phyloP scores from a whole-genome alignment of 78 protist genomes.

The Guillardia theta region DNA sequence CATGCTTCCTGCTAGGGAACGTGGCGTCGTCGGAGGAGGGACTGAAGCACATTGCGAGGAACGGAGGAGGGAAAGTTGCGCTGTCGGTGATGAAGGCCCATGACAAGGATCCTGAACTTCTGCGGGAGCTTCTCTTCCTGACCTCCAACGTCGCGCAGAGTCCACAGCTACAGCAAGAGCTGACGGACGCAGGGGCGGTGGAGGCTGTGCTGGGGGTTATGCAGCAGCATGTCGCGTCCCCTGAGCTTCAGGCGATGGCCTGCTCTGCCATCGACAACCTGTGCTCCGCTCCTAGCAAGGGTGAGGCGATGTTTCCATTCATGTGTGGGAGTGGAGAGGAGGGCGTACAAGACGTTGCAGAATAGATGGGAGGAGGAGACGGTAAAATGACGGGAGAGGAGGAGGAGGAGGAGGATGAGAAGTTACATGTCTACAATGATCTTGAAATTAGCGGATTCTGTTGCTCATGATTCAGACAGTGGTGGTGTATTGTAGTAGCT shows the following conservation, averaged over 20 bases:
- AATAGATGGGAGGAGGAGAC: too few relatives aligned
- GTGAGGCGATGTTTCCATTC: too few relatives aligned
- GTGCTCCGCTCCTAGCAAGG: too few relatives aligned
- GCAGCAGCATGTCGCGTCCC: background rate
- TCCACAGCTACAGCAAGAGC: background rate
- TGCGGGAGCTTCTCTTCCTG: slow-evolving; percentile 36
- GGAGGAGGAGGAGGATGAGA: too few relatives aligned
- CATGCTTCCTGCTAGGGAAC: slow-evolving; percentile 32
- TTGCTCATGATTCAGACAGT: too few relatives aligned
- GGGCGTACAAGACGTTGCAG: too few relatives aligned
- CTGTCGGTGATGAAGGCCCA: background rate
- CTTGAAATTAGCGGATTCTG: too few relatives aligned
- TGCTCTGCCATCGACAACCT: slow-evolving; percentile 27
- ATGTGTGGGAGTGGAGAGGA: too few relatives aligned
- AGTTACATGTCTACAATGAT: too few relatives aligned
- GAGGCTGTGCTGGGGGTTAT: background rate
- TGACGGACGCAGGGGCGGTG: slow-evolving; percentile 5
- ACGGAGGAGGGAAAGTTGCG: background rate
- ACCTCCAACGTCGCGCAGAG: slow-evolving; percentile 30
- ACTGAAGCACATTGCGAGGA: background rate
- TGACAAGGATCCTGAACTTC: background rate
- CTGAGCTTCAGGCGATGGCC: background rate
- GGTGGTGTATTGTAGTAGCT: too few relatives aligned
- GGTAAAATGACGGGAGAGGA: too few relatives aligned
- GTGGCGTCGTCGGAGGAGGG: slow-evolving; percentile 30